Percentiles rank a stretch among this genome's conserved stretches.
Evolutionary conservation across 2,329 filamentous ascomycete genomes (phyloP).

Genomic region (Thielaviopsis ethacetica): DNA sequence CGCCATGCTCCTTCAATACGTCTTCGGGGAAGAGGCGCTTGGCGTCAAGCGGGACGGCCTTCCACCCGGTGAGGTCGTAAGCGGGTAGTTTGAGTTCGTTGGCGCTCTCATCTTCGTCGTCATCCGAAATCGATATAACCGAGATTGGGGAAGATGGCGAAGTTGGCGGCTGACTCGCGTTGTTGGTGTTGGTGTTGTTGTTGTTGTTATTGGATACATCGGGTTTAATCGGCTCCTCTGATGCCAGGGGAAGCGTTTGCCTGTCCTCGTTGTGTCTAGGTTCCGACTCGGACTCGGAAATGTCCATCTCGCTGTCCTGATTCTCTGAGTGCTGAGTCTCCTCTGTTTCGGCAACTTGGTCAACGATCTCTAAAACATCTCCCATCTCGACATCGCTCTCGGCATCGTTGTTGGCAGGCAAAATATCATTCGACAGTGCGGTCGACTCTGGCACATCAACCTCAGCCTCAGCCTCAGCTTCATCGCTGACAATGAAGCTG

Average conservation of each 20-base stretch:
- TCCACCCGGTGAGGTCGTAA: conserved; percentile 7
- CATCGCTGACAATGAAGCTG: conserved; percentile 33
- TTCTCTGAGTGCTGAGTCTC: conserved; percentile 9
- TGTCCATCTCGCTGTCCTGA: not conserved
- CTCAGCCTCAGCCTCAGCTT: not conserved
- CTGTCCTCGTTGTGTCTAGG: conserved; percentile 16
- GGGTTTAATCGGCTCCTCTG: conserved; percentile 5
- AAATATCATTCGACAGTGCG: not conserved
- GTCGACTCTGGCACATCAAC: not conserved
- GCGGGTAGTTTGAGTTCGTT: not conserved
- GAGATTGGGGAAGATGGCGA: not conserved
- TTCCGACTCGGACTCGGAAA: conserved; percentile 10
- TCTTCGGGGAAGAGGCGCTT: conserved; percentile 2
- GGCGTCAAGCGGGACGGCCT: conserved; percentile 1
- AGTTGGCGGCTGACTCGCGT: not conserved
- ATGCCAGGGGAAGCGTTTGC: too few species aligned
- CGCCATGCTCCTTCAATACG: not conserved
- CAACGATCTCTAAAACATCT: not conserved
- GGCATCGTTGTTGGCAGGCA: not conserved
- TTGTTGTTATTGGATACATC: conserved; percentile 17
- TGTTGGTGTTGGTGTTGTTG: conserved; percentile 6
- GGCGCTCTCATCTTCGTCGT: conserved; percentile 13
- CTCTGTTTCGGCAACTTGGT: conserved; percentile 9
- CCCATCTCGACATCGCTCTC: not conserved
- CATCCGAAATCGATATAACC: conserved; percentile 17